phyloP scores from a whole-genome alignment of 2,329 filamentous ascomycete species.

The Apiospora saccharicola region DNA sequence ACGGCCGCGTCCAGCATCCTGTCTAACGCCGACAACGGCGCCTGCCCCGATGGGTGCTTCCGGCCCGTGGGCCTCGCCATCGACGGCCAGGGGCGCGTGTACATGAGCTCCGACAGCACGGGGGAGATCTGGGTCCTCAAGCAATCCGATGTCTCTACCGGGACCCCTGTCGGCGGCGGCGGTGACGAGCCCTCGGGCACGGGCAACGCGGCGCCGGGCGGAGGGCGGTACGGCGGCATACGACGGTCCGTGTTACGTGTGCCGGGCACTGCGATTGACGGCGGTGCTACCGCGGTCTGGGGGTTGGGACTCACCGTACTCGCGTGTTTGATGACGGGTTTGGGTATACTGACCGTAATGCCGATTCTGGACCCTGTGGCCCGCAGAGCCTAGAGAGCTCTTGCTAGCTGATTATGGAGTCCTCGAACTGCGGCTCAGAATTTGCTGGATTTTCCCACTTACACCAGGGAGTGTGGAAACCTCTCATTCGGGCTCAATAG shows the following conservation, averaged over 20 bases:
- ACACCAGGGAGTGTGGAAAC: no score
- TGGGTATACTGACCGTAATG: slow-evolving; percentile 15
- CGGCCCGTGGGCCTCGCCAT: slow-evolving; percentile 66
- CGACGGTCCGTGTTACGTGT: slow-evolving; percentile 2
- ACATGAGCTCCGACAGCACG: slow-evolving; percentile 31
- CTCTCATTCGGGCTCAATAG: neutral
- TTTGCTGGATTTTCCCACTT: neutral
- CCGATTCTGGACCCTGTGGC: slow-evolving; percentile 3
- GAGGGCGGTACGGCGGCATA: neutral
- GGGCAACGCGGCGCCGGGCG: neutral
- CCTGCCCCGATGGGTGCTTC: slow-evolving; percentile 66
- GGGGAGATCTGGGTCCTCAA: slow-evolving; percentile 30
- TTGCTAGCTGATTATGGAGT: neutral
- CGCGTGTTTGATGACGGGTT: slow-evolving; percentile 23
- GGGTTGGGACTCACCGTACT: slow-evolving; percentile 18
- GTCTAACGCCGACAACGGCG: slow-evolving; percentile 57
- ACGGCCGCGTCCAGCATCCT: slow-evolving; percentile 59
- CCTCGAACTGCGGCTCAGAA: neutral
- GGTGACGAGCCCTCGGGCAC: slow-evolving; percentile 4
- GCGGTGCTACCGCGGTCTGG: neutral
- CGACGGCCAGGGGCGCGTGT: slow-evolving; percentile 27
- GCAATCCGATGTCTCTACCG: slow-evolving; percentile 23
- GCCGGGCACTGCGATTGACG: neutral
- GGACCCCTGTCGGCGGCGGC: neutral
- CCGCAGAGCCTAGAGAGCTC: slow-evolving; percentile 16